A percentile compares a stretch with the other conserved stretches of the same genome.
Conservation (phyloP, 192 early-diverging fungal species). For the Physocladia obscura region DNA sequence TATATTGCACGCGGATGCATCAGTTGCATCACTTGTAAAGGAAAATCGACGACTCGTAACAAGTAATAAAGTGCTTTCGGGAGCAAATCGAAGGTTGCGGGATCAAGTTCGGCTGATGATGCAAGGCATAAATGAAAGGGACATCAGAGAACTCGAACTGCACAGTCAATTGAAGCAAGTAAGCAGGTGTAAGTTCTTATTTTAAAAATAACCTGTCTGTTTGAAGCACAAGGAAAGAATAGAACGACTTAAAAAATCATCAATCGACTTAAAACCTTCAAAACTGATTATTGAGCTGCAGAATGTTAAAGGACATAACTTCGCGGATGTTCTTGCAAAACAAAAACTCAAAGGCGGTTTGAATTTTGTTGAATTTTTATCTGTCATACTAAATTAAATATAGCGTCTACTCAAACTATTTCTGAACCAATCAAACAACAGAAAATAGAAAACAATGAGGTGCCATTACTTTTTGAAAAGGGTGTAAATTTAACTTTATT, state of each 20-base stretch:
- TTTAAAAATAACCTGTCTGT: not conserved
- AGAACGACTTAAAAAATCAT: conserved; percentile 7
- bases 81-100: conserved; percentile 22
- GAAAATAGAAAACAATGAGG: not conserved
- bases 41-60: conserved; percentile 27
- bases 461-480: too few species aligned
- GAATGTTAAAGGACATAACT: not conserved
- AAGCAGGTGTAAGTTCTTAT: not conserved
- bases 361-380: not conserved
- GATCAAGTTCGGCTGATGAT: conserved; percentile 21
- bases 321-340: not conserved
- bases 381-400: too few species aligned
- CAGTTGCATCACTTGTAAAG: conserved; percentile 16
- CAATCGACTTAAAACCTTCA: conserved; percentile 12
- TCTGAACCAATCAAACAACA: not conserved
- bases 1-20: conserved; percentile 6
- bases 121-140: conserved; percentile 8
- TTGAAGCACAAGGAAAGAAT: conserved; percentile 20
- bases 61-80: conserved; percentile 13
- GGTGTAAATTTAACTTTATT: too few species aligned
- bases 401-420: not conserved
- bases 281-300: conserved; percentile 14
- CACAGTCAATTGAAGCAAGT: conserved; percentile 23
- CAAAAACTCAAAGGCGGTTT: not conserved
- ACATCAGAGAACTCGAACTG: conserved; percentile 2